These are phyloP conservation scores for Filobasidium uniguttulatum DNA, from an alignment of 1,284 basidiomycete genomes.

Conservation along the genomic window DNA sequence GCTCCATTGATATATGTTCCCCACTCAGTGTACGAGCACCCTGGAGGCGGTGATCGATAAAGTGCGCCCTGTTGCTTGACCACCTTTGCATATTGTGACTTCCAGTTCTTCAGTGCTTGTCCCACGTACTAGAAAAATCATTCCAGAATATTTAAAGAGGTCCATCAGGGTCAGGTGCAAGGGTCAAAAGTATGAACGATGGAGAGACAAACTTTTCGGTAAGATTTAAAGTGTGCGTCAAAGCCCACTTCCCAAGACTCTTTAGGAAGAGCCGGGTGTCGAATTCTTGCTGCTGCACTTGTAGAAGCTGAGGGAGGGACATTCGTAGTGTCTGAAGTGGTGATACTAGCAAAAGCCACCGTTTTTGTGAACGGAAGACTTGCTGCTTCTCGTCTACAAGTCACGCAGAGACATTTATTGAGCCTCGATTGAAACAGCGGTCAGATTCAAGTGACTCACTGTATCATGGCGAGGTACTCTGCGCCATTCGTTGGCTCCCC, in stretches of 20 bases:
- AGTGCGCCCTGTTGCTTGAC: conserved; percentile 15
- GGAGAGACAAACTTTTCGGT: conserved; percentile 18
- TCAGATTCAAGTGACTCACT: conserved; percentile 16
- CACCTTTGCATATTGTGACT: conserved; percentile 7
- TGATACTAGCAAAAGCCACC: neutral
- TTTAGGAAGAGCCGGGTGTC: conserved; percentile 22
- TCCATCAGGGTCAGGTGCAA: neutral
- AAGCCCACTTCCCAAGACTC: conserved; percentile 24
- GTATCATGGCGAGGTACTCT: conserved; percentile 26
- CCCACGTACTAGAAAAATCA: neutral
- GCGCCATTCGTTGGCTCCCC: conserved; percentile 24
- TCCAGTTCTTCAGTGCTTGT: neutral
- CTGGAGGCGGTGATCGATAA: conserved; percentile 16
- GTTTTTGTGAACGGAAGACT: conserved; percentile 21
- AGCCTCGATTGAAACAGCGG: neutral
- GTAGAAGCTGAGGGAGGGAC: neutral
- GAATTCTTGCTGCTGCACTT: neutral
- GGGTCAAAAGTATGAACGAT: neutral
- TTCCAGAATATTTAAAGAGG: neutral
- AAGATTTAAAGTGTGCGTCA: conserved; percentile 22
- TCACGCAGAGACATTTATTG: neutral
- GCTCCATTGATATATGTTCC: conserved; percentile 14
- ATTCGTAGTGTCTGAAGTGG: conserved; percentile 4
- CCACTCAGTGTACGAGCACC: conserved; percentile 10
- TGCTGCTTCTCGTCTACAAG: conserved; percentile 17